Conservation (phyloP, 176 grass and related monocot species). For the Triticum timopheevii region DNA sequence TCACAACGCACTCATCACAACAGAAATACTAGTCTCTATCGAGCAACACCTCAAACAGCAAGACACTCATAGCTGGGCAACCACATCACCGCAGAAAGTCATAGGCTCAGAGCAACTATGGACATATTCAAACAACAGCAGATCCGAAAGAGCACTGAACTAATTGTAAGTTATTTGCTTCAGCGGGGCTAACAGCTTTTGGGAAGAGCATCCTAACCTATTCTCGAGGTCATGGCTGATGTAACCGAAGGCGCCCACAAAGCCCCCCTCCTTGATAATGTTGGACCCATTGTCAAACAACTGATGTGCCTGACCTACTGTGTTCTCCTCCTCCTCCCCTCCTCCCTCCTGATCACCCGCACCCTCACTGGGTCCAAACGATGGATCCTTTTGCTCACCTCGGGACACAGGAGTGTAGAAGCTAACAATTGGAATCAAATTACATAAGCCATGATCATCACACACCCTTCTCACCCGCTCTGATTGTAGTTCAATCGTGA, state of each 20-base stretch:
- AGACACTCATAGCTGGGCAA: background rate
- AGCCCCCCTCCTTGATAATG: conserved; percentile 76
- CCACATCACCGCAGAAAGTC: too few relatives aligned
- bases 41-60: background rate
- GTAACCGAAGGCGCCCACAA: conserved; percentile 54
- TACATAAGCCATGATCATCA: background rate
- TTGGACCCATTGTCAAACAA: conserved; percentile 65
- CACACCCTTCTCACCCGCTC: background rate
- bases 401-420: background rate
- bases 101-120: background rate
- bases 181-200: background rate
- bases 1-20: background rate
- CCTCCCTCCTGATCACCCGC: background rate
- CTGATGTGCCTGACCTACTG: conserved; percentile 60
- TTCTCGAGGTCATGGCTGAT: conserved; percentile 71
- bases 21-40: background rate
- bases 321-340: conserved; percentile 16
- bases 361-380: conserved; percentile 5
- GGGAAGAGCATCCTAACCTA: conserved; percentile 47
- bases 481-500: background rate
- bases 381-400: background rate
- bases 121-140: background rate
- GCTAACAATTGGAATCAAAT: background rate
- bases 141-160: background rate
- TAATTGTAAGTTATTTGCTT: background rate